Conservation (phyloP, 768 basidiomycete species). For the Boletus sp. region DNA sequence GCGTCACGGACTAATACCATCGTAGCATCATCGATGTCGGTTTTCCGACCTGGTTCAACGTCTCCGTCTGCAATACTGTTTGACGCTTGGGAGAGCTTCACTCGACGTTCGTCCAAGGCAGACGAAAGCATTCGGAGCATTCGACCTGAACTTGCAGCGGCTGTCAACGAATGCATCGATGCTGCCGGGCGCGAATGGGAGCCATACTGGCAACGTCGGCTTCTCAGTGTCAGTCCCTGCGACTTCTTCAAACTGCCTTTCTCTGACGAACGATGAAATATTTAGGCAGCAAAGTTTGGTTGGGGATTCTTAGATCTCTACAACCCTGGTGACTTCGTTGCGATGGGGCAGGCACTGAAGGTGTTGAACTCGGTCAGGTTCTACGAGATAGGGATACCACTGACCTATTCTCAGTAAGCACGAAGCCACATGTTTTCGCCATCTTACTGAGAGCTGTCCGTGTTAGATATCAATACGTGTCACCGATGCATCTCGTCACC, state of each 20-base stretch:
- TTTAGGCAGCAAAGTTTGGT: slow-evolving; percentile 94
- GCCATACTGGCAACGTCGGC: slow-evolving; percentile 80
- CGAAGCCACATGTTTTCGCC: background rate
- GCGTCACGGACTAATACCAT: background rate
- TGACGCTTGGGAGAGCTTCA: slow-evolving; percentile 90
- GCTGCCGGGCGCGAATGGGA: slow-evolving; percentile 94
- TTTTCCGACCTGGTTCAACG: slow-evolving; percentile 91
- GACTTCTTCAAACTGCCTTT: background rate
- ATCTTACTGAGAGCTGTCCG: slow-evolving; percentile 2
- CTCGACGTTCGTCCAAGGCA: slow-evolving; percentile 80
- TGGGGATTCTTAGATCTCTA: slow-evolving; percentile 91
- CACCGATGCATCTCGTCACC: slow-evolving; percentile 76
- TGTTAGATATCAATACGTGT: slow-evolving; percentile 74
- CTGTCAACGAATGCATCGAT: slow-evolving; percentile 90
- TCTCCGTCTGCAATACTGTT: slow-evolving; percentile 89
- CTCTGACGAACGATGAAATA: background rate
- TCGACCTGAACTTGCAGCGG: slow-evolving; percentile 77
- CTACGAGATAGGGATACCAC: slow-evolving; percentile 89
- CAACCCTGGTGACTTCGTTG: slow-evolving; percentile 88
- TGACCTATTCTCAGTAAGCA: slow-evolving; percentile 86
- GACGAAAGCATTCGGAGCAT: slow-evolving; percentile 92
- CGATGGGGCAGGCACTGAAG: slow-evolving; percentile 89
- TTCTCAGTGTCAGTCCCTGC: slow-evolving; percentile 62
- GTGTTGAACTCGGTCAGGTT: slow-evolving; percentile 91
- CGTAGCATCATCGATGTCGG: slow-evolving; percentile 71